Conservation (phyloP, 2,329 filamentous ascomycete genomes). For the Hymenoscyphus occultus region DNA sequence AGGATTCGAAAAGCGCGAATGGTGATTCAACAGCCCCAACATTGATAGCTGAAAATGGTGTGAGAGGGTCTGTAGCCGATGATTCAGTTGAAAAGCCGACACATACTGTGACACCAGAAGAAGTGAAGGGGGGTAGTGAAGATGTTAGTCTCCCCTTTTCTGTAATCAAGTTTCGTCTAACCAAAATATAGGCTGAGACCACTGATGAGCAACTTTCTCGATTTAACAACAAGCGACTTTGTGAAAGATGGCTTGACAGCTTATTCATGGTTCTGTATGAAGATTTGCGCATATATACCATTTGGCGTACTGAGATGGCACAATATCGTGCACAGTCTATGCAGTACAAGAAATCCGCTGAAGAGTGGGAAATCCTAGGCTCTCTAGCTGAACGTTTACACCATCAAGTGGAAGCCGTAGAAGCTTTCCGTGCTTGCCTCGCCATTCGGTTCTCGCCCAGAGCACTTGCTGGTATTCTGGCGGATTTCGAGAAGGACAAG, state of each 20-base stretch:
- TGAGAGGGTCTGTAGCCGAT: slow-evolving; percentile 22
- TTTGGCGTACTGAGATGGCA: slow-evolving; percentile 97
- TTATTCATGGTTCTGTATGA: slow-evolving; percentile 99
- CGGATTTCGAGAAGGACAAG: slow-evolving; percentile 71
- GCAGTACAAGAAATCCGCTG: slow-evolving; percentile 93
- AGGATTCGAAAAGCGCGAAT: slow-evolving; percentile 35
- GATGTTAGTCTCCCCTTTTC: slow-evolving; percentile 49
- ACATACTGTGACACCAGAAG: slow-evolving; percentile 73
- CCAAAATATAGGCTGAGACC: slow-evolving; percentile 51
- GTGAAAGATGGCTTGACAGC: slow-evolving; percentile 96
- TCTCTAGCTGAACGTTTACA: slow-evolving; percentile 90
- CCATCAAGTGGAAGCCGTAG: slow-evolving; percentile 84
- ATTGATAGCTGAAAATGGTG: slow-evolving; percentile 29
- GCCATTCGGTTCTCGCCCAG: slow-evolving; percentile 89
- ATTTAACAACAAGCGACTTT: slow-evolving; percentile 95
- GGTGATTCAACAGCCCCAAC: slow-evolving; percentile 30
- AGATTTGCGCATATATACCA: slow-evolving; percentile 95
- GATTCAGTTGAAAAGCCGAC: slow-evolving; percentile 70
- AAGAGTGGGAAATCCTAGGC: slow-evolving; percentile 97
- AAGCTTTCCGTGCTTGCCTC: slow-evolving; percentile 88
- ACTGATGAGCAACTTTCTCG: slow-evolving; percentile 76
- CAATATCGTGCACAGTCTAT: slow-evolving; percentile 91
- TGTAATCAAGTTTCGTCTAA: slow-evolving; percentile 28
- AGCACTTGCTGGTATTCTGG: slow-evolving; percentile 80
- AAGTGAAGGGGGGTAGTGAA: slow-evolving; percentile 72